Evolutionary conservation across 148 eudicot species (phyloP), one percentile per base, ranked within the genome.

Genomic region (Fagopyrum homotropicum): DNA sequence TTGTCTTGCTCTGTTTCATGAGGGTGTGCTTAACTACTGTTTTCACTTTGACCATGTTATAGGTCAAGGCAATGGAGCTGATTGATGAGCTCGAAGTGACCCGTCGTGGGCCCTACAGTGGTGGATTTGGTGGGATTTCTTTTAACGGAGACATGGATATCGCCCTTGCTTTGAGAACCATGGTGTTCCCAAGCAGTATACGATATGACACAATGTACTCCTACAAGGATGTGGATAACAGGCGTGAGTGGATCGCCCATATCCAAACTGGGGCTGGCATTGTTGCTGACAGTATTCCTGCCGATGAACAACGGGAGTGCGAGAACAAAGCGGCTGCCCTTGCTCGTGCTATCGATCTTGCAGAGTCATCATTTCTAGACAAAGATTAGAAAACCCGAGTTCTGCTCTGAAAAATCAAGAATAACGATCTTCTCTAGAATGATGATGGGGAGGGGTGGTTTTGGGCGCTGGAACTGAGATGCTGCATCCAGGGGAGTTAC

Each of bases 61-160:
- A 96, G 99, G 99, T 96, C 66, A 96, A 93, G 81, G 99, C 99
- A 45, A 96, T 92, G 99, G 99, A 96, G 78, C 73, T 96, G 78
- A 96, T 96, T n/a, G 99, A 96, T 73, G 49, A 90, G 79, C 88
- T 96, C 50, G 99, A 96, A 86, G 93, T 88, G 69, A 85, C 89
- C 4, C 88, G 97, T 76, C 94, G 99, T 35, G 99, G 99, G 63
- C 99, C 99, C 40, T 96, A 96, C 48, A 90, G 99, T 66, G 99
- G 99, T 48, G 99, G 99, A 68, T 92, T 96, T 79, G 99, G 99
- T 26, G 94, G 99, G 74, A 96, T 96, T 74, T 96, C 99, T 44
- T 96, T 88, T 78, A 43, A 97, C 0, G 99, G 99, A n/a, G 95
- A 92, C 77, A 89, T 96, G 99, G 99, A 96, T 72, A 87, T 96